Evolutionary conservation across 805 yeast species (phyloP).

Genomic region (Ogataea nitratoaversa): DNA sequence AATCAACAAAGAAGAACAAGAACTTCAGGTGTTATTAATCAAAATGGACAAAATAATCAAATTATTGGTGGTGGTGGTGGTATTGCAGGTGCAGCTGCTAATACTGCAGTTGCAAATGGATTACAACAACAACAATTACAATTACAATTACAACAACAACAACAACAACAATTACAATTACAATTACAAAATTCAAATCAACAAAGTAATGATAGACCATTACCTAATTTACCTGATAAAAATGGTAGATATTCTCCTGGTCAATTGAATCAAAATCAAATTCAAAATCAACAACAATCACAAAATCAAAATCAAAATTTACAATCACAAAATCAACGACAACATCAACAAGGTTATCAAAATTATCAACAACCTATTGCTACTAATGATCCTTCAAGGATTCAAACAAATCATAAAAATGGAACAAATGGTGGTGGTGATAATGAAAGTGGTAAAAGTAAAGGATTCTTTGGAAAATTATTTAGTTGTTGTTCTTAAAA

Average conservation of each 20-base stretch:
- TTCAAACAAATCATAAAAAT: conserved; percentile 7
- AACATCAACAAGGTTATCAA: conserved; percentile 16
- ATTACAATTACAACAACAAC: too few relatives aligned
- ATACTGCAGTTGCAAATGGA: conserved; percentile 14
- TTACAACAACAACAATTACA: too few relatives aligned
- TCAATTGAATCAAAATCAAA: conserved; percentile 6
- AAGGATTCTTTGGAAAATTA: conserved; percentile 25
- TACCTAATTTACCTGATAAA: conserved; percentile 31
- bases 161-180: too few relatives aligned
- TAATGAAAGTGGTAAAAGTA: conserved; percentile 16
- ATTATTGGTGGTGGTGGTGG: too few relatives aligned
- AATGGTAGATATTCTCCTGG: conserved; percentile 22
- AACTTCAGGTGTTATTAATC: too few relatives aligned
- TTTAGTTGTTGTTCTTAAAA: conserved; percentile 20
- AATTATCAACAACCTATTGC: conserved; percentile 22
- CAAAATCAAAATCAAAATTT: conserved; percentile 13
- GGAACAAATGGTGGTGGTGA: conserved; percentile 11
- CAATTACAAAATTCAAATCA: conserved; percentile 17
- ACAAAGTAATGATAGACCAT: conserved; percentile 28
- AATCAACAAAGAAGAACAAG: conserved; percentile 34
- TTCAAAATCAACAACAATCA: conserved; percentile 3
- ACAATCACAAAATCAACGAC: conserved; percentile 13
- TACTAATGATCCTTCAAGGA: conserved; percentile 15
- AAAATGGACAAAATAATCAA: too few relatives aligned
- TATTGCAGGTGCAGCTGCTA: conserved; percentile 17